Evolutionary conservation across 148 eudicot species (phyloP), one percentile per base, ranked within the genome.

Genomic region (Persicaria tinctoria): DNA sequence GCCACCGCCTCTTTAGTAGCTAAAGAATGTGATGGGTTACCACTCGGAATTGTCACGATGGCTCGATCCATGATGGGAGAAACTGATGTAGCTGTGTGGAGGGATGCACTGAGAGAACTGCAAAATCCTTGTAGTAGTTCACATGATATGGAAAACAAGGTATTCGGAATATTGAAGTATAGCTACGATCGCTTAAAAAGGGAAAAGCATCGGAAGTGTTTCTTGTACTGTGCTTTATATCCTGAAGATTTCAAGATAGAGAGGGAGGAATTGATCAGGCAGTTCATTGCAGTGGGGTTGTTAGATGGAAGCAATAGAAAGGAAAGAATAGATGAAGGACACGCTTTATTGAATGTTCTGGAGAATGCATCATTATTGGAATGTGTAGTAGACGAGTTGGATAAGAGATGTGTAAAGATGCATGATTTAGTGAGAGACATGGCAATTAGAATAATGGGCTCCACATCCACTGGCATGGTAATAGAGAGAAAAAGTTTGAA

Each of bases 351-450:
- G 45, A 74, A 81, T 62, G 75, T 73, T 70, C 72, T 77, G n/a
- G 12, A 57, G 18, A 74, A 74, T 9, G 75, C 73, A 13, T 68
- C 77, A 72, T 77, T 81, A 32, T 59, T 81, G 53, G 78, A 81
- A 49, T 0, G 18, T 16, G 51, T n/a, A n/a, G n/a, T 5, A 14
- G 5, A 32, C 38, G 1, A 32, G 1, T 32, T 4, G 38, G 1
- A 5, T 32, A 32, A 32, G 38, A 32, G 38, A 32, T 32, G 2
- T 56, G 75, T 77, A 70, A 81, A 59, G 79, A 81, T 81, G 83
- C 83, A 81, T 70, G 83, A 81, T 71, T 70, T 81, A 56, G 46
- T 81, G 9, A 81, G 83, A 51, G 77, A 73, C 13, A 77, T 81
- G 80, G 80, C 83, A 44, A n/a, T 77, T 55, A 72, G 59, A n/a